phyloP scores from a whole-genome alignment of 495 filamentous ascomycete genomes.

The Massariosphaeria phaeospora region DNA sequence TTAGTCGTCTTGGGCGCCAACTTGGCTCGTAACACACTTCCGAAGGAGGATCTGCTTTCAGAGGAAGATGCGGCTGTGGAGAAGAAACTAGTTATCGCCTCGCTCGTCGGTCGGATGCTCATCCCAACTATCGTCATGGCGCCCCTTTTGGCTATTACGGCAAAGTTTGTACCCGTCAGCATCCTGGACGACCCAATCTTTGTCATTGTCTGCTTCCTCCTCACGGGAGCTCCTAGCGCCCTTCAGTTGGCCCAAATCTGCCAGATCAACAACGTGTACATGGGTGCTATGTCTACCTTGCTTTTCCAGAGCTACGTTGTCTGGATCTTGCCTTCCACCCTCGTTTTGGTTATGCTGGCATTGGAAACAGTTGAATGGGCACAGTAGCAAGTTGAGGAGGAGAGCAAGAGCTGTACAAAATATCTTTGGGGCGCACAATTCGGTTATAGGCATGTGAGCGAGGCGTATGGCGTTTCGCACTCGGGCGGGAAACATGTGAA shows the following conservation, averaged over 20 bases:
- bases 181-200: slow-evolving; percentile 98
- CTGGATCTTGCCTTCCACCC: slow-evolving; percentile 92
- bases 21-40: slow-evolving; percentile 57
- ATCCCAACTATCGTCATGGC: slow-evolving; percentile 90
- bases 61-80: slow-evolving; percentile 59
- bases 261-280: slow-evolving; percentile 94
- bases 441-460: not conserved
- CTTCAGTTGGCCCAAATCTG: slow-evolving; percentile 96
- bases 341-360: slow-evolving; percentile 84
- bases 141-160: slow-evolving; percentile 81
- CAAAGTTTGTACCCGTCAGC: slow-evolving; percentile 88
- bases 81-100: slow-evolving; percentile 73
- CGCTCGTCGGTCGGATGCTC: slow-evolving; percentile 83
- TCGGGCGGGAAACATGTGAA: not conserved
- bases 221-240: slow-evolving; percentile 90
- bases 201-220: slow-evolving; percentile 91
- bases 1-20: slow-evolving; percentile 96
- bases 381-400: not conserved
- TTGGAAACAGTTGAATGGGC: slow-evolving; percentile 94
- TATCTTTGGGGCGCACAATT: not conserved
- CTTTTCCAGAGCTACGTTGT: slow-evolving; percentile 97
- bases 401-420: slow-evolving; percentile 11
- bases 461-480: slow-evolving; percentile 3
- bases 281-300: slow-evolving; percentile 85
- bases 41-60: slow-evolving; percentile 47